Evolutionary conservation across 768 basidiomycete species (phyloP), one percentile per base, ranked within the genome.

Genomic region (Hebeloma cylindrosporum): DNA sequence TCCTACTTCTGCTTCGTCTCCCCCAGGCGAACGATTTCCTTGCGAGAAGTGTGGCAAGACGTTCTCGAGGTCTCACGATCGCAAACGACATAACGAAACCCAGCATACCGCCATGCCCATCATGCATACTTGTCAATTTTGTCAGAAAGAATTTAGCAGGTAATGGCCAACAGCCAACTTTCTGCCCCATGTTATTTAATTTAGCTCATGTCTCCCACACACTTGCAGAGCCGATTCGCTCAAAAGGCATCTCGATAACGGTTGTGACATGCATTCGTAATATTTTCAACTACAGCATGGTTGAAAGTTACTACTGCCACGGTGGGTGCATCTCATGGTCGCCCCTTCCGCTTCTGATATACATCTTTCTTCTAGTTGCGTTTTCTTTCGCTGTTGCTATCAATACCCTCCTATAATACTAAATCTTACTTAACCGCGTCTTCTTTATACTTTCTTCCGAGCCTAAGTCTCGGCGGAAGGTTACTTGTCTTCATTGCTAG

Each of bases 221-320:
- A 22, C 27, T 47, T 44, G 28, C 47, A 74, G 72, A 50, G 70
- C 71, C 37, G 85, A 87, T 67, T 90, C 88, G 47, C 71, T 89
- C 52, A 91, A 89, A 66, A 75, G 88, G 60, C 88, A 91, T 65
- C 55, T 85, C 41, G 87, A 90, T 70, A 87, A 88, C 54, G 87
- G 87, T 39, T 87, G 85, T 68, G 82, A 83, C 61, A 76, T 74
- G 71, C 72, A 74, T 49, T 63, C 60, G 52, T 61, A 58, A 53
- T 37, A 13, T 26, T 44, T 28, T 8, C 25, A 14, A 36, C 14
- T 23, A 38, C 13, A 14, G 30, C 37, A 17, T 33, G 21, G 17
- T 14, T 21, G 22, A 13, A 11, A 28, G 38, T 29, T 32, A 29
- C 32, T 27, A 26, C 47, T 13, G 44, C 38, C 32, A 17, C 27